Base-by-base conservation (phyloP, 306 rosid species). In the Rubus parviflorus region DNA sequence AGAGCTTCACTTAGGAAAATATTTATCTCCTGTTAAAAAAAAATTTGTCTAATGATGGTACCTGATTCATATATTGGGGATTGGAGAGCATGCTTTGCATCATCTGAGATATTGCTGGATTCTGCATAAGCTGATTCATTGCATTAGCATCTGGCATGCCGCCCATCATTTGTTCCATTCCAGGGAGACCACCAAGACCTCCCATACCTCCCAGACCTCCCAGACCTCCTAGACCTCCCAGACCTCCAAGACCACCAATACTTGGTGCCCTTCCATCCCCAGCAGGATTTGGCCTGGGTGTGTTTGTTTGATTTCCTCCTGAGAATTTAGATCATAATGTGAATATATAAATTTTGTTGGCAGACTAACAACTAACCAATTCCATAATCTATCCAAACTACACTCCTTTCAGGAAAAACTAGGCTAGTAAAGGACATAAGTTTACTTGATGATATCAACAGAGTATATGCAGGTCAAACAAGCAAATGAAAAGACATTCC, bases 31-130 rank as follows among this genome's bases (percentile, higher is more conserved):
- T 17, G 16, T 16, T 13, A 11, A 73, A 58, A 47, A 25, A 20
- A 62, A 49, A 54, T 38, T 15, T 56, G 17, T 62, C 47, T 46
- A 40, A 22, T 19, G 58, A 40, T 70, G 70, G 76, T 79, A 88
- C 92, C 84, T 86, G 90, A 76, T 86, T 84, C 90, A 88, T 84
- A 76, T 84, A 84, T 58, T 86, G 87, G 63, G 92, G 92, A 79
- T 88, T 76, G 14, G 90, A 88, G 46, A 88, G 86, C 74, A 88
- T n/a, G 83, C 86, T 84, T 67, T 88, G 90, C 92, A 86, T 88
- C 87, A 84, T 88, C 80, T 88, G 92, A 9, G 86, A 84, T 43
- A 86, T 47, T 22, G 90, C 90, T 42, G 92, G 92, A 78, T 86
- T 88, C 74, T 88, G 88, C 79, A 88, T 68, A 40, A 88, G 73